Percentiles rank a stretch among this genome's conserved stretches.
phyloP scores from a whole-genome alignment of 2,329 filamentous ascomycete genomes.

The Aureobasidium sp. region DNA sequence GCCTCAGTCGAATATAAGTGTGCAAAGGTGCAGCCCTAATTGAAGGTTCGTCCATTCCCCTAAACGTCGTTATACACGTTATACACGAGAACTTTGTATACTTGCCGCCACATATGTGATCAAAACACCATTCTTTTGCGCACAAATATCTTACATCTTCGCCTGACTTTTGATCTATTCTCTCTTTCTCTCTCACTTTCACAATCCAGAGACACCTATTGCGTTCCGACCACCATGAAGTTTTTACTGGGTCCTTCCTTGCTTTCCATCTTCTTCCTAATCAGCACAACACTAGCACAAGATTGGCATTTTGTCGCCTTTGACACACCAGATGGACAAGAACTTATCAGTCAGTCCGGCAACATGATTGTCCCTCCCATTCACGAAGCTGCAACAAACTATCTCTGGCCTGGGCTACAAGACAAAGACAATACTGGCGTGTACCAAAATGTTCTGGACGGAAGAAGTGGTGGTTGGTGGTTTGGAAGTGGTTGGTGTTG shows the following conservation, averaged over 20 bases:
- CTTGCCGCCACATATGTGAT: background rate
- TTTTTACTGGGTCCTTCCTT: background rate
- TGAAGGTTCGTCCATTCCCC: too few species aligned
- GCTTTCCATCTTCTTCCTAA: background rate
- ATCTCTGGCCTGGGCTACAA: background rate
- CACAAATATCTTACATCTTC: too few species aligned
- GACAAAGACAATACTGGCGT: background rate
- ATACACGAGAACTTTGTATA: background rate
- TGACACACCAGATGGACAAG: background rate
- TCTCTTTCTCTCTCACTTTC: too few species aligned
- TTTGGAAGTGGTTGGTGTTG: background rate
- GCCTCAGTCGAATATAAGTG: too few species aligned
- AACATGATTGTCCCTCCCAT: background rate
- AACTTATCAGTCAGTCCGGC: background rate
- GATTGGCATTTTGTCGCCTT: conserved; percentile 5
- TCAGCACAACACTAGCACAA: background rate
- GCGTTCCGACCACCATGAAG: background rate
- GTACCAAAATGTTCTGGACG: background rate
- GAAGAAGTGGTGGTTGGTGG: background rate
- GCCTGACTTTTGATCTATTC: too few species aligned
- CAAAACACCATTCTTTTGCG: too few species aligned
- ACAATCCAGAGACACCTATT: too few species aligned
- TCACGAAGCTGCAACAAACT: background rate
- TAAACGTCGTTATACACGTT: background rate
- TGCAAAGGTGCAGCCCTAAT: too few species aligned